phyloP scores from a whole-genome alignment of 2,329 filamentous ascomycete genomes.

The Penicillium brevicompactum region DNA sequence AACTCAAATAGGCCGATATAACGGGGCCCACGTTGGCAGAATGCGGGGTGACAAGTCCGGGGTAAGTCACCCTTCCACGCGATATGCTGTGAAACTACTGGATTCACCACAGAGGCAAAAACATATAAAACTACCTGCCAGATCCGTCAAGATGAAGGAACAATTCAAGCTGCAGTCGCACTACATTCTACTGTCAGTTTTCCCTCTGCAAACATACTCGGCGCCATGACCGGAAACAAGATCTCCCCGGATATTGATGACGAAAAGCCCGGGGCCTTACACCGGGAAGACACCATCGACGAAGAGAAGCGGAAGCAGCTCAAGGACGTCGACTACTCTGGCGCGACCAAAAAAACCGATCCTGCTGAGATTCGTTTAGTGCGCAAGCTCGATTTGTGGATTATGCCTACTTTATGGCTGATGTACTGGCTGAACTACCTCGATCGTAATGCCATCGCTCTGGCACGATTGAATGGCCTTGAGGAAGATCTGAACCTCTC shows the following conservation, averaged over 20 bases:
- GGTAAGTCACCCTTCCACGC: slow-evolving; percentile 3
- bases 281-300: slow-evolving; percentile 15
- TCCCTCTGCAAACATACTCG: slow-evolving; percentile 2
- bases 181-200: slow-evolving; percentile 1
- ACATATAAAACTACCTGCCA: slow-evolving; percentile 7
- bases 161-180: slow-evolving; percentile 5
- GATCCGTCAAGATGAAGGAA: background rate
- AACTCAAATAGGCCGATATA: slow-evolving; percentile 1
- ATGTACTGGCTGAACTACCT: slow-evolving; percentile 37
- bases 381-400: slow-evolving; percentile 39
- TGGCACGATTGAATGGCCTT: slow-evolving; percentile 31
- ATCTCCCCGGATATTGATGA: slow-evolving; percentile 7
- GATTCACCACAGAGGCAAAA: slow-evolving; percentile 4
- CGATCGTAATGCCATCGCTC: slow-evolving; percentile 35
- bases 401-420: slow-evolving; percentile 44
- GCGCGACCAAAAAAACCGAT: slow-evolving; percentile 44
- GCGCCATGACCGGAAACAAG: slow-evolving; percentile 5
- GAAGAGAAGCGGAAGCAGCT: slow-evolving; percentile 15
- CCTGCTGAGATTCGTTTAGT: slow-evolving; percentile 41
- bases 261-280: slow-evolving; percentile 13
- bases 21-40: slow-evolving; percentile 1
- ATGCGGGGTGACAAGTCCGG: slow-evolving; percentile 6
- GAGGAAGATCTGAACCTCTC: slow-evolving; percentile 30
- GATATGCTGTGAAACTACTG: slow-evolving; percentile 5
- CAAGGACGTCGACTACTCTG: slow-evolving; percentile 39